Percentiles rank a stretch among this genome's conserved stretches.
Conservation (phyloP, 306 rosid species). For the Castanospermum australe region DNA sequence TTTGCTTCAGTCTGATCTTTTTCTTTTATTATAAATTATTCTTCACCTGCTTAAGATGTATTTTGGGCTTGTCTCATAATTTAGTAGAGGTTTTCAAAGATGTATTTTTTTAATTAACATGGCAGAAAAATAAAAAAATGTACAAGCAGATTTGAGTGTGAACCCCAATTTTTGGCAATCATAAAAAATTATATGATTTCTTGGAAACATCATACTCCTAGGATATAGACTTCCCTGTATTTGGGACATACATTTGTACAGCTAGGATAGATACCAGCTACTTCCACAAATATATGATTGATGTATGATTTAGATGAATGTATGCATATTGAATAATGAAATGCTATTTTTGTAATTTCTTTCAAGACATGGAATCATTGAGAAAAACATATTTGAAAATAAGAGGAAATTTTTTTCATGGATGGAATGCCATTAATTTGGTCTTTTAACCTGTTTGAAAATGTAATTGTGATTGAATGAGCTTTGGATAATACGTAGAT, state of each 20-base stretch:
- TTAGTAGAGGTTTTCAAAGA: background rate
- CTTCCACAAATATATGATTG: background rate
- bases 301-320: background rate
- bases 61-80: slow-evolving; percentile 7
- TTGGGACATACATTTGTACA: background rate
- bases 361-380: background rate
- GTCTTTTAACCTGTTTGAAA: background rate
- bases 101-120: background rate
- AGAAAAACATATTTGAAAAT: background rate
- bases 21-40: slow-evolving; percentile 5
- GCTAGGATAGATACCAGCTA: background rate
- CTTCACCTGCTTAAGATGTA: background rate
- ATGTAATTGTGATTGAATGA: too few species aligned
- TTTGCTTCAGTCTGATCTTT: slow-evolving; percentile 12
- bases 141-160: background rate
- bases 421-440: too few species aligned
- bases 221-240: slow-evolving; percentile 1
- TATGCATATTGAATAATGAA: background rate
- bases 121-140: background rate
- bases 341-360: background rate
- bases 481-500: background rate
- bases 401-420: too few species aligned
- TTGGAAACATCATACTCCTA: slow-evolving; percentile 1
- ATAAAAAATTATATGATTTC: background rate
- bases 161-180: background rate